Evolutionary conservation across 2,329 filamentous ascomycete species (phyloP), one percentile per base, ranked within the genome.

Genomic region (Cercospora sp.): DNA sequence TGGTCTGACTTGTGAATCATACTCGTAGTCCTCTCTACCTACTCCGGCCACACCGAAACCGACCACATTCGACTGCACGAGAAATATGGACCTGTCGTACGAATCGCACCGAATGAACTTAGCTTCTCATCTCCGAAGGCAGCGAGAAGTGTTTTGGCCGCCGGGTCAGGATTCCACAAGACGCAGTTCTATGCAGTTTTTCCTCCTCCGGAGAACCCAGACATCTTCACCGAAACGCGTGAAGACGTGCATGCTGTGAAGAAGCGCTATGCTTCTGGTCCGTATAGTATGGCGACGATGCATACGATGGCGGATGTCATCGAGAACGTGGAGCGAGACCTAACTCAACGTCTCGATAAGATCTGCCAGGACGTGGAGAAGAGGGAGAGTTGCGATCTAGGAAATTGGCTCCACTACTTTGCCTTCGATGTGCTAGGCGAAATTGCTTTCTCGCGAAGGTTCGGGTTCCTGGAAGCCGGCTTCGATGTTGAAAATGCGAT

Each of bases 171-270:
- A 16, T 79, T 78, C 67, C 66, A 69, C 57, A 79, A 78, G 64
- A 74, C 75, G 9, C 69, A 74, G 58, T 78, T 76, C 71, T 78
- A 78, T 67, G 70, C 63, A 31, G 85, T 87, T 6, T 87, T 87
- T 72, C 85, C 85, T 31, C 85, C 85, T 3, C 82, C 83, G 0
- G 84, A 86, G 76, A 86, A 87, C 77, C 84, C 85, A 5, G 85
- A 87, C 68, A 86, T 87, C 74, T 87, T 87, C 77, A 87, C 85
- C 48, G 85, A 87, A 75, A 82, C 80, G 16, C 79, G 84, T 63
- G 85, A 87, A 76, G 79, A 82, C 6, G 82, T 84, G n/a, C 85
- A 87, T 74, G 84, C 84, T 0, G 79, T 81, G 67, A 86, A 86
- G 80, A 87, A 87, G 77, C 81, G 74, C 10, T 72, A 72, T 69